Percentiles rank a stretch among this genome's conserved stretches.
phyloP scores from a whole-genome alignment of 768 basidiomycete genomes.

The Leccinum barrowsii region DNA sequence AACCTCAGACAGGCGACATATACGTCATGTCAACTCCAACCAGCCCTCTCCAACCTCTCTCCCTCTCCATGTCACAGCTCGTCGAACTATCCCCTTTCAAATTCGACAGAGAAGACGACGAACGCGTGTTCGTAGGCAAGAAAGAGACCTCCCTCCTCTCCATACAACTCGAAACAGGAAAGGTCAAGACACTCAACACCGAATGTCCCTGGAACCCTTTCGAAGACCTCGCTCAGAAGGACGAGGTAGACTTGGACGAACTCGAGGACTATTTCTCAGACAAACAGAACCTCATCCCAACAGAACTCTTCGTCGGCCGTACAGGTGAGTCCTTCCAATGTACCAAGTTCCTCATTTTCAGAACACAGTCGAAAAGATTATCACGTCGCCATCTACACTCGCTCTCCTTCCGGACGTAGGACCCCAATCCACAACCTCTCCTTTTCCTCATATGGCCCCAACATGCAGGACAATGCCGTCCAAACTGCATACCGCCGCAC shows the following conservation, averaged over 20 bases:
- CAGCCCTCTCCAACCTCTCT: conserved; percentile 78
- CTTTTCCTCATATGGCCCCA: conserved; percentile 91
- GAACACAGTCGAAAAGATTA: conserved; percentile 60
- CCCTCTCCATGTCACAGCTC: conserved; percentile 88
- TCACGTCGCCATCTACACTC: conserved; percentile 77
- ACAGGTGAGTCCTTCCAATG: conserved; percentile 45
- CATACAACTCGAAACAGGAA: conserved; percentile 76
- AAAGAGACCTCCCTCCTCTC: conserved; percentile 83
- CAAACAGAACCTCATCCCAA: conserved; percentile 25
- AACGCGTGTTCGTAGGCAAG: conserved; percentile 80
- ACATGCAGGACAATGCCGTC: conserved; percentile 73
- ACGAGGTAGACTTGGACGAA: conserved; percentile 54
- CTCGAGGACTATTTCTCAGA: conserved; percentile 47
- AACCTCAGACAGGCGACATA: conserved; percentile 92
- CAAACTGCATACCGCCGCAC: conserved; percentile 75
- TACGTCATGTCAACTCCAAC: conserved; percentile 75
- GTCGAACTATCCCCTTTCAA: conserved; percentile 86
- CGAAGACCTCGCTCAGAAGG: conserved; percentile 45
- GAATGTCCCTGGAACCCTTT: conserved; percentile 78
- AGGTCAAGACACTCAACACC: conserved; percentile 69
- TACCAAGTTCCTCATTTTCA: not conserved
- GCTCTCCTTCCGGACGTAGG: conserved; percentile 34
- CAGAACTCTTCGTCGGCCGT: conserved; percentile 60
- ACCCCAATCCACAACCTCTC: conserved; percentile 73
- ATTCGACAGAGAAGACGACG: conserved; percentile 54